phyloP scores from a whole-genome alignment of 257 asterid species.

The Cruciata laevipes region DNA sequence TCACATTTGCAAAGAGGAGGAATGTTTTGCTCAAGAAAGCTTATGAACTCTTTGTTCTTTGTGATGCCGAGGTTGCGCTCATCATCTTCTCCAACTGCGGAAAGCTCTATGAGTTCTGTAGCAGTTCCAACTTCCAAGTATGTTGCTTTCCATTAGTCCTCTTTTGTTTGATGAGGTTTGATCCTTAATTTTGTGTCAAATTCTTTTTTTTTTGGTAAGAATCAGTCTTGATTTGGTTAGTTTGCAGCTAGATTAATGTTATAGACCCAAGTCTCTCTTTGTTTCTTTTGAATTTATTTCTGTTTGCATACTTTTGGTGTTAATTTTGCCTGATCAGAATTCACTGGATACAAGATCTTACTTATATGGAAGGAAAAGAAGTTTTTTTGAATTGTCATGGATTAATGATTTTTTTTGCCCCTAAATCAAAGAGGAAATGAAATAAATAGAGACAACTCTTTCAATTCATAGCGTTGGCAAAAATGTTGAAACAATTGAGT shows the following conservation, averaged over 20 bases:
- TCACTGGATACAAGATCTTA: not conserved
- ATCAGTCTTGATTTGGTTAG: not conserved
- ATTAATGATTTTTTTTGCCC: not conserved
- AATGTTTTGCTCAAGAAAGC: constrained; percentile 78
- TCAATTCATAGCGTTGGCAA: not conserved
- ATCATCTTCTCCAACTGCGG: constrained; percentile 88
- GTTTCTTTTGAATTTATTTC: not conserved
- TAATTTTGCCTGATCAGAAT: not conserved
- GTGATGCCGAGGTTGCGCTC: constrained; percentile 84
- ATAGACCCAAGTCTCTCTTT: constrained; percentile 1
- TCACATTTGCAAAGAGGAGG: constrained; percentile 81
- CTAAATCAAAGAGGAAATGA: not conserved
- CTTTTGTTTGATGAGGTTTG: not conserved
- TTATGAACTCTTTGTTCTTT: constrained; percentile 71
- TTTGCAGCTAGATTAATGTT: not conserved
- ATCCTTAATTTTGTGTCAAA: not conserved
- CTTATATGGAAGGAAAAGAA: not conserved
- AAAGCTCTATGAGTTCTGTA: constrained; percentile 85
- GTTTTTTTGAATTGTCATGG: not conserved
- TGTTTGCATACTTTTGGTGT: not conserved
- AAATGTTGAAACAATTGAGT: not conserved
- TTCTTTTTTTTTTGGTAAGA: not conserved
- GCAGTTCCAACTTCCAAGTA: constrained; percentile 81
- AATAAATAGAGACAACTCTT: not conserved
- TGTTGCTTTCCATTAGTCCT: constrained; percentile 7